Evolutionary conservation across 73 alveolate genomes (phyloP).

Genomic region (Paramecium sexaurelia): DNA sequence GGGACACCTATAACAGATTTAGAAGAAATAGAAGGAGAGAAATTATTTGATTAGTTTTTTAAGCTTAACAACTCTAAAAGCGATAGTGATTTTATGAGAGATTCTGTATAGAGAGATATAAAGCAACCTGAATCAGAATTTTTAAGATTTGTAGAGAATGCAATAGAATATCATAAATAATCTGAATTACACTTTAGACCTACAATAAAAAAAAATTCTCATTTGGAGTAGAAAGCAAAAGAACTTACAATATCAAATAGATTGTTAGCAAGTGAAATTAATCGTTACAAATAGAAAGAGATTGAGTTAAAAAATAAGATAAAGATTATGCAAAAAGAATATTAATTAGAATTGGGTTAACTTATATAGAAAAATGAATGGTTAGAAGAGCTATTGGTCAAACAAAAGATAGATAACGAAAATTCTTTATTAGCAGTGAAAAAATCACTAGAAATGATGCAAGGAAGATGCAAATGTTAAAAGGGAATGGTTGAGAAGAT

Average conservation of each 20-base stretch:
- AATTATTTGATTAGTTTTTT: conserved; percentile 36
- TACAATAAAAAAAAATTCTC: not conserved
- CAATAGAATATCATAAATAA: conserved; percentile 46
- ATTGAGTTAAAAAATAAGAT: not conserved
- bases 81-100: conserved; percentile 22
- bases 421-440: conserved; percentile 38
- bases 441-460: conserved; percentile 1
- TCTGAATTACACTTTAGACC: conserved; percentile 35
- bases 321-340: conserved; percentile 1
- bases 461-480: conserved; percentile 13
- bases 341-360: not conserved
- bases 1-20: conserved; percentile 18
- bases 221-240: not conserved
- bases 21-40: conserved; percentile 47
- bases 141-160: not conserved
- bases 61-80: conserved; percentile 34
- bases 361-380: not conserved
- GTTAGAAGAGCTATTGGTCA: conserved; percentile 27
- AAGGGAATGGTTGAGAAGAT: not conserved
- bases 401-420: conserved; percentile 26
- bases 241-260: conserved; percentile 28
- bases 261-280: conserved; percentile 17
- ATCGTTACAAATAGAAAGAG: not conserved
- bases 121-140: conserved; percentile 26
- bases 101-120: not conserved